Evolutionary conservation across 257 asterid genomes (phyloP).

Genomic region (Rauvolfia tetraphylla): DNA sequence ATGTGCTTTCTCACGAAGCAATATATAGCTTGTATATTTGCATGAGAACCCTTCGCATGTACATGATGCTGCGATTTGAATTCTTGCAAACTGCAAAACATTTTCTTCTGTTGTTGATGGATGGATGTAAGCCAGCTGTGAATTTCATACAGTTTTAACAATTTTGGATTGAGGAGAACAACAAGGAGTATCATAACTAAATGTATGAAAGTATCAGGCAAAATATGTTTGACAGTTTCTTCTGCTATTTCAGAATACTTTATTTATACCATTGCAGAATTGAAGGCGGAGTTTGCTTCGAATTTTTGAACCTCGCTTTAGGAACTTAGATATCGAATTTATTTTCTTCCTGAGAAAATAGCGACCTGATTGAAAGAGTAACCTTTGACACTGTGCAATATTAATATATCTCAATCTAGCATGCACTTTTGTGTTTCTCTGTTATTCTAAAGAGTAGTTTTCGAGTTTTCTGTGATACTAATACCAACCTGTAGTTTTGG

Average conservation of each 20-base stretch:
- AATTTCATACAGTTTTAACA: constrained; percentile 7
- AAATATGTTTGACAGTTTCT: not conserved
- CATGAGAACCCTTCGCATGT: constrained; percentile 45
- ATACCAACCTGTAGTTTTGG: not conserved
- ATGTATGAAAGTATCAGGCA: not conserved
- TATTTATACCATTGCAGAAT: not conserved
- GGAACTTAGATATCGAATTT: not conserved
- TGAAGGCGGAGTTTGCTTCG: not conserved
- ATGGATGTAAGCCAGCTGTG: not conserved
- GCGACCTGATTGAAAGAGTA: not conserved
- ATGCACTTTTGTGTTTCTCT: not conserved
- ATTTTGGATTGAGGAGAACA: constrained; percentile 5
- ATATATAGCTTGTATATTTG: constrained; percentile 57
- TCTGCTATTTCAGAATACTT: not conserved
- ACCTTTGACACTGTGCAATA: not conserved
- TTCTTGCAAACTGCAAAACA: constrained; percentile 22
- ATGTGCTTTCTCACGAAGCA: constrained; percentile 45
- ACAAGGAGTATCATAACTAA: not conserved
- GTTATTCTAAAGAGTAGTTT: not conserved
- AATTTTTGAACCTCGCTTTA: not conserved
- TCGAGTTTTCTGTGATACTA: not conserved
- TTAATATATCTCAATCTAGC: not conserved
- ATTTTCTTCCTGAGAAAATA: not conserved
- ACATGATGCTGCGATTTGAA: constrained; percentile 37
- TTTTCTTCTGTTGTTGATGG: not conserved